Conservation (phyloP, 2,329 filamentous ascomycete genomes). For the Annulohypoxylon truncatum region DNA sequence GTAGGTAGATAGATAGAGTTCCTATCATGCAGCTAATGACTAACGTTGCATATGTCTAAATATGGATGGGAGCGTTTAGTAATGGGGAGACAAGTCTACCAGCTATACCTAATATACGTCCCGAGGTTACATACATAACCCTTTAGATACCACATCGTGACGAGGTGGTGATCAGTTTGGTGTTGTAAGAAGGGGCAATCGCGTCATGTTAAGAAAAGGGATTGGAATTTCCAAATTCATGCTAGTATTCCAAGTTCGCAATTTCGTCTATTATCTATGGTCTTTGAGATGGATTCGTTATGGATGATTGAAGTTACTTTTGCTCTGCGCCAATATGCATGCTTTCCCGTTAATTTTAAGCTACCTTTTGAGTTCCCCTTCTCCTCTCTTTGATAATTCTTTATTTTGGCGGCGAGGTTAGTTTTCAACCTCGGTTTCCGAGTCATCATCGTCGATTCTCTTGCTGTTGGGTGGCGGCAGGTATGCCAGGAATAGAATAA, state of each 20-base stretch:
- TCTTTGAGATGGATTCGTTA: background rate
- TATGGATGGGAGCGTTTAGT: background rate
- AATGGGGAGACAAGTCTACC: background rate
- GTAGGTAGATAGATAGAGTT: background rate
- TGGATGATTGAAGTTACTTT: background rate
- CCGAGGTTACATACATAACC: too few relatives aligned
- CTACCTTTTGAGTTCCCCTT: background rate
- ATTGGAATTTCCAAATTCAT: background rate
- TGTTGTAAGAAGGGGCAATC: background rate
- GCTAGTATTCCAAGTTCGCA: background rate
- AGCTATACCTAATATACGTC: background rate
- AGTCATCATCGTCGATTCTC: conserved; percentile 32
- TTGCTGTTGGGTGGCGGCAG: conserved; percentile 33
- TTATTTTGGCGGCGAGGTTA: background rate
- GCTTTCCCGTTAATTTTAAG: conserved; percentile 3
- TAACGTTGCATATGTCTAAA: background rate
- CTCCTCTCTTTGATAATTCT: background rate
- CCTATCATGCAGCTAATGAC: background rate
- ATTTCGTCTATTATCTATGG: conserved; percentile 3
- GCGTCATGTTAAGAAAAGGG: background rate
- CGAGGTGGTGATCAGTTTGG: too few relatives aligned
- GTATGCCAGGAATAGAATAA: conserved; percentile 51
- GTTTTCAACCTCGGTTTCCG: conserved; percentile 31
- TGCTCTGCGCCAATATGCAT: background rate
- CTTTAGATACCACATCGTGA: too few relatives aligned